Conservation (phyloP, 176 grass and related monocot species). For the Puccinellia tenuiflora region DNA sequence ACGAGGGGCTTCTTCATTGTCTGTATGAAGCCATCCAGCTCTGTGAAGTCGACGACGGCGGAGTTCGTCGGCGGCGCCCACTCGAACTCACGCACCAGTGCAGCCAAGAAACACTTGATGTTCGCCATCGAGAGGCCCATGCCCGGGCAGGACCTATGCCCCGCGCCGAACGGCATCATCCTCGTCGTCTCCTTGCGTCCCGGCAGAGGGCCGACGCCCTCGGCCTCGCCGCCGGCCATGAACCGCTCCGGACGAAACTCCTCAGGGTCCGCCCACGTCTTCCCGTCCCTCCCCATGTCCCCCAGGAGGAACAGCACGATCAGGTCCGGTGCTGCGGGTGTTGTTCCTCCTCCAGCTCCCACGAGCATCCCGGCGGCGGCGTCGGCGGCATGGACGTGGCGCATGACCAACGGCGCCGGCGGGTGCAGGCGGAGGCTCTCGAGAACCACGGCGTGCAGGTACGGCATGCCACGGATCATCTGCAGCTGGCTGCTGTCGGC, state of each 20-base stretch:
- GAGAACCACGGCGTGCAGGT: background rate
- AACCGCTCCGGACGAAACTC: slow-evolving; percentile 54
- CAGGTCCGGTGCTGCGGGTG: background rate
- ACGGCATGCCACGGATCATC: background rate
- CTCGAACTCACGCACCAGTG: slow-evolving; percentile 10
- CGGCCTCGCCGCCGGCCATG: slow-evolving; percentile 25
- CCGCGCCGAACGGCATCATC: slow-evolving; percentile 14
- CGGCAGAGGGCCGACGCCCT: background rate
- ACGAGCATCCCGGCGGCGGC: background rate
- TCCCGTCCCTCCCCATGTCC: background rate
- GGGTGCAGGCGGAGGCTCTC: background rate
- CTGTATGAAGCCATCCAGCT: background rate
- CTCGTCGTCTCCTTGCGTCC: background rate
- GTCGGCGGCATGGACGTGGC: background rate
- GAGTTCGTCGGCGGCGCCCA: background rate
- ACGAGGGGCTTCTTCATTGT: background rate
- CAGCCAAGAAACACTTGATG: slow-evolving; percentile 1
- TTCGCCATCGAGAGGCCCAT: background rate
- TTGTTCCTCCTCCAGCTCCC: background rate
- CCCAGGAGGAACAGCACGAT: background rate
- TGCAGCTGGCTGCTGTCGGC: background rate
- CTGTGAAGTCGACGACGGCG: background rate
- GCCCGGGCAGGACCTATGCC: background rate
- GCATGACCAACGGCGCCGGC: background rate
- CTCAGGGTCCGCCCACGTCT: background rate